phyloP scores from a whole-genome alignment of 495 filamentous ascomycete species.

The Podospora tetraspora region DNA sequence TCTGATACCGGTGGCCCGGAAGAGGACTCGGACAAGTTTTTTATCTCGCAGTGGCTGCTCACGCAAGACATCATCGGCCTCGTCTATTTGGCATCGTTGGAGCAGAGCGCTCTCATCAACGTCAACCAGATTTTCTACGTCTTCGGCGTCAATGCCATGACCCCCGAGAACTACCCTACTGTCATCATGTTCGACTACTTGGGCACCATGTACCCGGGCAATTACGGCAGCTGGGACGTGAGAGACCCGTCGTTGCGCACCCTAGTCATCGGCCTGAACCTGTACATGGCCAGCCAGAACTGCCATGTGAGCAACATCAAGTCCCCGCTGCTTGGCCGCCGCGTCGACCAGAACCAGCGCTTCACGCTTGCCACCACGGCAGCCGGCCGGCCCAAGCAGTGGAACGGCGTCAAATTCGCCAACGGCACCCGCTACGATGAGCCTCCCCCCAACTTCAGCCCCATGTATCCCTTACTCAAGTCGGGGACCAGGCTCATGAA shows the following conservation, averaged over 20 bases:
- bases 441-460: no score
- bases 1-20: no score
- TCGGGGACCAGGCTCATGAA: no score
- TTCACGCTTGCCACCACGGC: background rate
- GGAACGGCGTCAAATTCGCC: background rate
- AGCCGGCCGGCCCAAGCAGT: background rate
- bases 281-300: slow-evolving; percentile 23
- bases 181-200: slow-evolving; percentile 18
- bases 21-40: background rate
- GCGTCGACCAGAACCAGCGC: background rate
- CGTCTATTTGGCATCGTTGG: background rate
- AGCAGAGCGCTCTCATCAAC: background rate
- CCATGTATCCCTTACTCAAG: no score
- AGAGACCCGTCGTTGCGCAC: slow-evolving; percentile 2
- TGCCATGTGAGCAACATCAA: slow-evolving; percentile 9
- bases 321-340: slow-evolving; percentile 5
- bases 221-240: background rate
- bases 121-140: slow-evolving; percentile 16
- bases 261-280: slow-evolving; percentile 19
- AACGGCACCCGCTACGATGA: background rate
- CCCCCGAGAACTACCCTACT: slow-evolving; percentile 14
- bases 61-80: background rate
- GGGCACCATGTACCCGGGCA: background rate
- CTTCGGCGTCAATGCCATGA: slow-evolving; percentile 13
- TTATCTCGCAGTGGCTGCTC: slow-evolving; percentile 17